Evolutionary conservation across 192 early-diverging fungal species (phyloP).

Genomic region (Thoreauomyces humboldtii): DNA sequence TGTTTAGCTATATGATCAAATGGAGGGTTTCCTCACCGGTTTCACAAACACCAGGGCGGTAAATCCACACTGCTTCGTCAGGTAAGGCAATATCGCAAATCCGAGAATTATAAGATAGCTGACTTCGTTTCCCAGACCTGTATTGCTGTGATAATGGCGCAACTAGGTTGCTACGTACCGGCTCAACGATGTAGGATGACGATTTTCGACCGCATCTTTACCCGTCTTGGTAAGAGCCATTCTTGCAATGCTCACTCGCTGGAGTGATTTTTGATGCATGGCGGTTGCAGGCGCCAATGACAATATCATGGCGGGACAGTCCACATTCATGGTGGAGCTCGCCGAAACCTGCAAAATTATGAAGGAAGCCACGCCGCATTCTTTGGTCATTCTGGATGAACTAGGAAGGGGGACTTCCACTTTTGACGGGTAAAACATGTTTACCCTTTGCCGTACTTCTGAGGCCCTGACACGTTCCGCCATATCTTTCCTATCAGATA

Average conservation of each 20-base stretch:
- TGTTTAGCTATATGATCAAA: not conserved
- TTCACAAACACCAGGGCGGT: slow-evolving; percentile 73
- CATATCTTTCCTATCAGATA: slow-evolving; percentile 35
- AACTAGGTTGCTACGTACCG: slow-evolving; percentile 93
- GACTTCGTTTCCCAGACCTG: slow-evolving; percentile 68
- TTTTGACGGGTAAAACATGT: slow-evolving; percentile 73
- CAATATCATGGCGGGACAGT: slow-evolving; percentile 90
- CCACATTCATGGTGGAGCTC: slow-evolving; percentile 95
- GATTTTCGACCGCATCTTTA: slow-evolving; percentile 92
- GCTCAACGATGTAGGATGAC: slow-evolving; percentile 70
- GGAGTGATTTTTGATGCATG: not conserved
- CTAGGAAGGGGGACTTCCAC: slow-evolving; percentile 96
- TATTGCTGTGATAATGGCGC: slow-evolving; percentile 93
- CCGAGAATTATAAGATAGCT: too few species aligned
- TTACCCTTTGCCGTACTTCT: not conserved
- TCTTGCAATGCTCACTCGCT: too few species aligned
- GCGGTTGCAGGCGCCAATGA: slow-evolving; percentile 75
- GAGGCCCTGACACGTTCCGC: too few species aligned
- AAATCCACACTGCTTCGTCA: slow-evolving; percentile 96
- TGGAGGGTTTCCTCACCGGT: not conserved
- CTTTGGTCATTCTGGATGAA: slow-evolving; percentile 95
- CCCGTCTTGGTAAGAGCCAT: slow-evolving; percentile 79
- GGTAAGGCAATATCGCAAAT: too few species aligned
- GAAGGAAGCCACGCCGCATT: slow-evolving; percentile 82
- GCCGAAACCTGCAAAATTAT: slow-evolving; percentile 91